These are phyloP conservation scores for Geopyxis carbonaria DNA, from an alignment of 495 filamentous ascomycete genomes.

Conservation along the genomic window DNA sequence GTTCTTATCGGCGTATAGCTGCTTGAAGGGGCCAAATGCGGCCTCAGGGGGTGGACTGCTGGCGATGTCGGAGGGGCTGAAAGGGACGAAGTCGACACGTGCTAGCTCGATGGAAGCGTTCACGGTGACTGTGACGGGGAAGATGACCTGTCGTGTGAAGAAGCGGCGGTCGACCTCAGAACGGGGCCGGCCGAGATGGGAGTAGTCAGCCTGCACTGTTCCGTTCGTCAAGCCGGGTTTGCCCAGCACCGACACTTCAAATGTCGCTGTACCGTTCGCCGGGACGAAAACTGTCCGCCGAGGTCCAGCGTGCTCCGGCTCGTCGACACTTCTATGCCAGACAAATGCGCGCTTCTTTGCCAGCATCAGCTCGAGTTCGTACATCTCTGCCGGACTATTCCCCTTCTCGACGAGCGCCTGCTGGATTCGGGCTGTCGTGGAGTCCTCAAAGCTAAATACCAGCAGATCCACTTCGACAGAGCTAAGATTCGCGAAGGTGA, in stretches of 20 bases:
- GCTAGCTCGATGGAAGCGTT: constrained; percentile 73
- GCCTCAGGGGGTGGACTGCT: neutral
- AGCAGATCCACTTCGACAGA: constrained; percentile 57
- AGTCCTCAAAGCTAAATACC: constrained; percentile 77
- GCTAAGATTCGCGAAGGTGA: constrained; percentile 68
- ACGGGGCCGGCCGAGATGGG: constrained; percentile 42
- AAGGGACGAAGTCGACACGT: constrained; percentile 60
- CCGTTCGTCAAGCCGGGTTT: constrained; percentile 71
- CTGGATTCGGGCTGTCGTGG: constrained; percentile 59
- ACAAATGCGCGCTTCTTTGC: constrained; percentile 56
- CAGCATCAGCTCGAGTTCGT: constrained; percentile 67
- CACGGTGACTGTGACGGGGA: constrained; percentile 75
- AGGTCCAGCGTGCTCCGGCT: neutral
- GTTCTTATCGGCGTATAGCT: constrained; percentile 19
- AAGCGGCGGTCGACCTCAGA: constrained; percentile 48
- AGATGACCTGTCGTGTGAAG: constrained; percentile 65
- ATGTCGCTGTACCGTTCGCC: constrained; percentile 50
- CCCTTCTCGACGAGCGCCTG: constrained; percentile 57
- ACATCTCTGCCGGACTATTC: constrained; percentile 55
- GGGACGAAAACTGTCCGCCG: constrained; percentile 38
- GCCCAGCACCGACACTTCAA: constrained; percentile 70
- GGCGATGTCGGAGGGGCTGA: constrained; percentile 26
- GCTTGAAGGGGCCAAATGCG: constrained; percentile 9
- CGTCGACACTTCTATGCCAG: constrained; percentile 37
- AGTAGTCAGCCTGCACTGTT: constrained; percentile 58